Base-by-base conservation (phyloP, 306 rosid genomes). In the Prunus davidiana region DNA sequence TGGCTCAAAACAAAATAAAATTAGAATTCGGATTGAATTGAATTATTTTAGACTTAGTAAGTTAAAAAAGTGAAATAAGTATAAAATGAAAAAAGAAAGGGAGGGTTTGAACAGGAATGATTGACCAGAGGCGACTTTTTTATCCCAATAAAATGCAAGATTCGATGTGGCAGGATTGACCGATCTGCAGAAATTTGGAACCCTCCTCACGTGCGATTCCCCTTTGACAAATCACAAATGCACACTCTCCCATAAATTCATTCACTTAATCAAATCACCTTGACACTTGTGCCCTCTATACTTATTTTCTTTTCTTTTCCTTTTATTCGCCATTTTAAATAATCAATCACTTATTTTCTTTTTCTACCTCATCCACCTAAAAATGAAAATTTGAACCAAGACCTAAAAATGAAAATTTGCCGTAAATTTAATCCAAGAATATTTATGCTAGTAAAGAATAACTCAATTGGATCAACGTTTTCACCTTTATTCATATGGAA, bases 201-300 rank as follows among this genome's bases (percentile, higher is more conserved):
- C 18, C 65, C 81, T 83, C 91, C 81, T 83, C 91, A 85, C 85
- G 85, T 86, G 88, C 82, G 27, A 68, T 41, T 58, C 74, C 61
- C 68, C 75, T 77, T 82, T 78, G 82, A 80, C 87, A 15, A 77
- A 51, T 27, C 12, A 25, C 49, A 32, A 1, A 8, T 11, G 62
- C 76, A 20, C 52, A 24, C 56, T 41, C 34, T 60, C 12, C 22
- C 55, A 0, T 6, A 27, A 13, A 1, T 63, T 30, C 43, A 63
- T 14, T 30, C 43, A 7, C 41, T 63, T 24, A 12, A 16, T 22
- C 43, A 38, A 38, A 69, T 69, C 15, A 27, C 72, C 20, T 49
- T 13, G 68, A 68, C 54, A 34, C 54, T 73, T n/a, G 79, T 77
- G 76, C 76, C 81, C 24, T 30, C 16, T 34, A 34, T 34, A 34